Base-by-base conservation (phyloP, 768 basidiomycete species). In the Lactarius hengduanensis region DNA sequence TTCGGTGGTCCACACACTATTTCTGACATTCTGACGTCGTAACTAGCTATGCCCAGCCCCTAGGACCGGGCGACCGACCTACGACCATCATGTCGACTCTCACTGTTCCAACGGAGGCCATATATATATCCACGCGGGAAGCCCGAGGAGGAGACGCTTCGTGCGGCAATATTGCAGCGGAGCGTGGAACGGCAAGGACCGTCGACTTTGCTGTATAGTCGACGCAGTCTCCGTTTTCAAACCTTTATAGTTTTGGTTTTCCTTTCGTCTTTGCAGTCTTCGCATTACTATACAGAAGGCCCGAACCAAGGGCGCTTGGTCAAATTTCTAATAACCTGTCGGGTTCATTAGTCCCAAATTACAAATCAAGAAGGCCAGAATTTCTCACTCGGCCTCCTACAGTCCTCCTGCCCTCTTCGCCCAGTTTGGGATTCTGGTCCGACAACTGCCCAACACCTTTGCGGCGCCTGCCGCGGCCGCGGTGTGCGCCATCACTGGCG, bases 1-100 rank as follows among this genome's bases (percentile, higher is more conserved):
- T 56, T 61, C n/a, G 15, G 34, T 7, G 15, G 13, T 16, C 15
- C 13, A 13, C 11, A 15, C 40, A 4, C 55, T 9, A 40, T 20
- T 53, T 59, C 61, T 66, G 38, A 66, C 7, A 7, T 20, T 53
- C 57, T 62, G 38, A 66, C 4, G 13, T 41, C 45, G 7, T n/a
- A 40, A 2, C 18, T 22, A 66, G 65, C 22, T 63, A 63, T 13
- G 50, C 55, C 7, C 15, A 15, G 6, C 7, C 8, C 10, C 28
- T 30, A 11, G n/a, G 6, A 16, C 1, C 50, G 3, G 28, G 3
- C n/a, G 65, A 59, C 40, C 50, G 7, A 3, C 32, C 10, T 45
- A 20, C 65, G 10, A 58, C 57, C 0, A 58, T 50, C 8, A 34
- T 36, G 7, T 61, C 61, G 53, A 66, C 65, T 2, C 40, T 62